Conservation (phyloP, 305 asterid species). For the Fraxinus xanthoxyloides region DNA sequence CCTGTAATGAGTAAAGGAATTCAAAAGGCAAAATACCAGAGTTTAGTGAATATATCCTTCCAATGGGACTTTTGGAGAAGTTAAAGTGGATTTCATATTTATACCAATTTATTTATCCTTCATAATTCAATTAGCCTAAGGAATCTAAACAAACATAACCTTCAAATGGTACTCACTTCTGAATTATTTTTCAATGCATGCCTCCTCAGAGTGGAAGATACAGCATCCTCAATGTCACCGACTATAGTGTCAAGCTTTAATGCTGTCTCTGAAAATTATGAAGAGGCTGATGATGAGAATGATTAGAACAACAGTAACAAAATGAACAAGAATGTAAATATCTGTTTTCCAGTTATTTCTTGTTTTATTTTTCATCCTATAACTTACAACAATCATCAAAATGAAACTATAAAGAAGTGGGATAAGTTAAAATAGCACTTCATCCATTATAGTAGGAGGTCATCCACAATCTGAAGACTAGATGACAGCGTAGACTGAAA, state of each 20-base stretch:
- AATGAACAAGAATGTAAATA: conserved; percentile 11
- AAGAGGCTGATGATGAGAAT: conserved; percentile 14
- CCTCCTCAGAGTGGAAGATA: conserved; percentile 61
- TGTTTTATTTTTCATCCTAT: not conserved
- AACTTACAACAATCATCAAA: not conserved
- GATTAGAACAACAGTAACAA: conserved; percentile 15
- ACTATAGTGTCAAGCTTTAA: conserved; percentile 81
- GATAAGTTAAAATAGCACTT: not conserved
- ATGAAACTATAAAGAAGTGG: not conserved
- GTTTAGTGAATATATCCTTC: not conserved
- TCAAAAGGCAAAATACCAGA: not conserved
- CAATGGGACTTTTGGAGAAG: not conserved
- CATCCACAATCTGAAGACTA: not conserved
- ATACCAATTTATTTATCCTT: conserved; percentile 2
- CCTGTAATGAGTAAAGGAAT: conserved; percentile 41
- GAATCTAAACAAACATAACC: conserved; percentile 14
- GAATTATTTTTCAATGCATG: conserved; percentile 47
- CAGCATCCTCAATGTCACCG: conserved; percentile 94
- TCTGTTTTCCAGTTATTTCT: not conserved
- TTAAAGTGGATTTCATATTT: not conserved
- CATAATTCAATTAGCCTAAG: conserved; percentile 8
- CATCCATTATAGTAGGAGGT: not conserved
- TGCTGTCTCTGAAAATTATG: conserved; percentile 64
- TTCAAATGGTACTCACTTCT: conserved; percentile 56
- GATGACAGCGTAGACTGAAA: not conserved